These are phyloP conservation scores for Leptographium procerum DNA, from an alignment of 2,329 filamentous ascomycete genomes.

Conservation along the genomic window DNA sequence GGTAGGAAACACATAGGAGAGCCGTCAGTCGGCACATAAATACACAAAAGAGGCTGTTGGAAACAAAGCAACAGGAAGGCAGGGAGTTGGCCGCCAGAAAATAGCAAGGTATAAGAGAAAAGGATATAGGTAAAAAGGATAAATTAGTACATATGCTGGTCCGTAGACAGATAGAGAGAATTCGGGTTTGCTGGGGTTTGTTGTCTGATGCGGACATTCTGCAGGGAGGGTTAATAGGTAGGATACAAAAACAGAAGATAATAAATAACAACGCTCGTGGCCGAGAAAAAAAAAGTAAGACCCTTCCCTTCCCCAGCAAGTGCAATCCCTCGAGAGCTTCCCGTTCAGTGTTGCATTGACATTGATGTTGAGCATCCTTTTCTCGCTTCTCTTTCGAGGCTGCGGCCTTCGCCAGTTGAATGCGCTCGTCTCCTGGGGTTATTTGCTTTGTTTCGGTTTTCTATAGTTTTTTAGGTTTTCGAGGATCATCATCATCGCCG, in stretches of 20 bases:
- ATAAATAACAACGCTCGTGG: slow-evolving; percentile 2
- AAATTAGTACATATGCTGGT: background rate
- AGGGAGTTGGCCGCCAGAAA: background rate
- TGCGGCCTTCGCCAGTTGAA: background rate
- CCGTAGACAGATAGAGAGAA: background rate
- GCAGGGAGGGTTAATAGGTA: background rate
- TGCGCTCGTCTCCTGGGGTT: background rate
- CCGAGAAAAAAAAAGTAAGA: background rate
- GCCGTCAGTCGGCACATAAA: background rate
- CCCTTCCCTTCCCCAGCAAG: background rate
- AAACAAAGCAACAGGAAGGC: background rate
- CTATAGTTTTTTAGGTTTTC: background rate
- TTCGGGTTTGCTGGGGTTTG: background rate
- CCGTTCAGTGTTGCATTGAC: background rate
- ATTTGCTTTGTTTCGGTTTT: background rate
- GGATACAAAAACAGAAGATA: background rate
- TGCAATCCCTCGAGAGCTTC: background rate
- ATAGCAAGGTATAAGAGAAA: background rate
- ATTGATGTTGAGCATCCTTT: background rate
- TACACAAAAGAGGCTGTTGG: background rate
- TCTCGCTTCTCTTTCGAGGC: background rate
- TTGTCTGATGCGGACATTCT: background rate
- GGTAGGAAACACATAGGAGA: background rate
- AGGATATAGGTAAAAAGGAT: background rate
- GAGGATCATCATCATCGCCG: slow-evolving; percentile 4